phyloP scores from a whole-genome alignment of 2,329 filamentous ascomycete species.

The Xylaria multiplex region DNA sequence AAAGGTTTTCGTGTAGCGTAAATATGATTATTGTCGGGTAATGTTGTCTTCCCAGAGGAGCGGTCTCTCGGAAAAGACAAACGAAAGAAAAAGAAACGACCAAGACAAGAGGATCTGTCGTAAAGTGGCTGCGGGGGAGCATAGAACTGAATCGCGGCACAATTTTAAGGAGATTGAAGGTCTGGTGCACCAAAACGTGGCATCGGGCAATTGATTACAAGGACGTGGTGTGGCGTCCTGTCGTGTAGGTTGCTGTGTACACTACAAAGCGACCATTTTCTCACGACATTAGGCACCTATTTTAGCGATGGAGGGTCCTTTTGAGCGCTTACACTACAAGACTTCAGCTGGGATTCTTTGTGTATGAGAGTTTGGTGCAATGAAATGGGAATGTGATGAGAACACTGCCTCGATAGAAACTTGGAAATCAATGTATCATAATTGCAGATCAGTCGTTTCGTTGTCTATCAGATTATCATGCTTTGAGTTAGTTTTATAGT shows the following conservation, averaged over 20 bases:
- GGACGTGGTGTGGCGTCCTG: conserved; percentile 25
- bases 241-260: not conserved
- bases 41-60: not conserved
- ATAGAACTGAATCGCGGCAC: not conserved
- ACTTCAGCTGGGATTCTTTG: conserved; percentile 5
- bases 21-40: not conserved
- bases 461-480: conserved; percentile 12
- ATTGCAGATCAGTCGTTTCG: conserved; percentile 31
- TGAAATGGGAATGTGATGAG: conserved; percentile 3
- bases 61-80: not conserved
- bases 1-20: too few relatives aligned
- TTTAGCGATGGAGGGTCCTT: conserved; percentile 6
- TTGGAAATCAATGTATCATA: conserved; percentile 14
- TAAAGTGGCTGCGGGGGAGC: not conserved
- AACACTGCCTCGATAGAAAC: conserved; percentile 7
- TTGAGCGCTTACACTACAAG: not conserved
- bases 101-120: conserved; percentile 10
- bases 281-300: not conserved
- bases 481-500: conserved; percentile 1
- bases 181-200: conserved; percentile 26
- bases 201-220: conserved; percentile 32
- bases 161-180: conserved; percentile 6
- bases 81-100: conserved; percentile 15
- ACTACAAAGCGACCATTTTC: not conserved
- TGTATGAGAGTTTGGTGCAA: not conserved